Percentiles rank a stretch among this genome's conserved stretches.
These are phyloP conservation scores for Aspergillus glaucus DNA, from an alignment of 2,329 filamentous ascomycete species.

Conservation along the genomic window DNA sequence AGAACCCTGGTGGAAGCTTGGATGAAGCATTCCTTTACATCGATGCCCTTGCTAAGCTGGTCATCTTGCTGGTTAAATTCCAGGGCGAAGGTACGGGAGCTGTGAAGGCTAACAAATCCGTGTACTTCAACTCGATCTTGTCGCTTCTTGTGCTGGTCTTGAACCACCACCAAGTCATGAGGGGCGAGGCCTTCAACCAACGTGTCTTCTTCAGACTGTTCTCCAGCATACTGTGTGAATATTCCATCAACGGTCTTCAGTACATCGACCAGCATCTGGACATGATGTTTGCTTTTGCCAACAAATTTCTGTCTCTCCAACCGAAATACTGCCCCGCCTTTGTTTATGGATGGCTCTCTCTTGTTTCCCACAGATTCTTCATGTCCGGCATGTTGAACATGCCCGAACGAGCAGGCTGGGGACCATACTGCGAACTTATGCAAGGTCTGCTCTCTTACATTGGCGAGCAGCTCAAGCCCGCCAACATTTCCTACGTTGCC, in stretches of 20 bases:
- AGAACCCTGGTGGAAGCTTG: slow-evolving; percentile 54
- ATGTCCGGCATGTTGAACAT: slow-evolving; percentile 69
- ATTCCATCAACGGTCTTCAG: slow-evolving; percentile 55
- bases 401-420: slow-evolving; percentile 67
- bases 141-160: slow-evolving; percentile 73
- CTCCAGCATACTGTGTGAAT: slow-evolving; percentile 72
- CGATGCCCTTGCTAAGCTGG: slow-evolving; percentile 76
- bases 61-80: slow-evolving; percentile 68
- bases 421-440: slow-evolving; percentile 65
- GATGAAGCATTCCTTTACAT: slow-evolving; percentile 58
- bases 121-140: slow-evolving; percentile 71
- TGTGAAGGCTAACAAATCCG: slow-evolving; percentile 57
- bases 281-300: slow-evolving; percentile 66
- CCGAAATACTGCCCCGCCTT: slow-evolving; percentile 76
- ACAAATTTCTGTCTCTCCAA: slow-evolving; percentile 65
- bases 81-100: slow-evolving; percentile 57
- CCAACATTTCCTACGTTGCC: slow-evolving; percentile 61
- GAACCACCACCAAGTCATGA: slow-evolving; percentile 76
- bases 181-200: slow-evolving; percentile 76
- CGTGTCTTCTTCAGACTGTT: slow-evolving; percentile 88
- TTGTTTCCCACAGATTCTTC: slow-evolving; percentile 80
- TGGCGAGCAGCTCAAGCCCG: slow-evolving; percentile 70
- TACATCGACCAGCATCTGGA: slow-evolving; percentile 58
- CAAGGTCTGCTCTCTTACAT: slow-evolving; percentile 67
- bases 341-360: slow-evolving; percentile 72